Evolutionary conservation across 1,284 basidiomycete species (phyloP), one percentile per base, ranked within the genome.

Genomic region (Amylostereum chailletii): DNA sequence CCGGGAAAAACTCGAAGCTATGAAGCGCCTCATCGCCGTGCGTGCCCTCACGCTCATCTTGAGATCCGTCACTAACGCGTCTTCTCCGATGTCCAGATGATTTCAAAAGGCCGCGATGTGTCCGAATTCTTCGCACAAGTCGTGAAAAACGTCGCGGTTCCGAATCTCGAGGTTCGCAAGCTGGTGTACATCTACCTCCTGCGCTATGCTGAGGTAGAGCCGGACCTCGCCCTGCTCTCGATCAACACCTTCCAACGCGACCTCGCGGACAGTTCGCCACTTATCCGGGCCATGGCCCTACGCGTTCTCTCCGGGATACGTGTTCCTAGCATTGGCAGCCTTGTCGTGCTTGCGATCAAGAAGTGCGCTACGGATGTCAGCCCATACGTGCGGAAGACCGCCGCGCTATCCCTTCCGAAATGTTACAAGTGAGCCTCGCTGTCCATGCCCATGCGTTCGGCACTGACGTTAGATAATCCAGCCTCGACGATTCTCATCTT

Each of bases 181-280:
- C 83, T 99, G 50, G 94, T 98, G 42, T 99, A 98, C 68, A 95
- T 98, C 58, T 97, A 95, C 68, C 84, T 99, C 53, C 72, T 98
- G 38, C 85, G 93, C 54, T 95, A 96, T 67, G 94, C 95, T 42
- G 83, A 89, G 45, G 81, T 85, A 45, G 92, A 94, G 60, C 94
- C 95, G 5, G 96, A 99, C 67, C 81, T 99, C 47, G 90, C 96
- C 0, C 71, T 99, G 36, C 76, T 99, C 29, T 95, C 94, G 4
- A 96, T 99, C 74, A 99, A 99, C 70, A 96, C 95, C 7, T 98
- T 98, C 64, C 96, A 99, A 68, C 93, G 94, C 65, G 96, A 99
- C 68, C 75, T 99, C 19, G 83, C 86, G 1, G 95, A 99, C 61
- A 74, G 84, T 5, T 96, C 87, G 53, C 95, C 96, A 0, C 80